Base-by-base conservation (phyloP, 257 asterid species). In the Fraxinus cuspidata region DNA sequence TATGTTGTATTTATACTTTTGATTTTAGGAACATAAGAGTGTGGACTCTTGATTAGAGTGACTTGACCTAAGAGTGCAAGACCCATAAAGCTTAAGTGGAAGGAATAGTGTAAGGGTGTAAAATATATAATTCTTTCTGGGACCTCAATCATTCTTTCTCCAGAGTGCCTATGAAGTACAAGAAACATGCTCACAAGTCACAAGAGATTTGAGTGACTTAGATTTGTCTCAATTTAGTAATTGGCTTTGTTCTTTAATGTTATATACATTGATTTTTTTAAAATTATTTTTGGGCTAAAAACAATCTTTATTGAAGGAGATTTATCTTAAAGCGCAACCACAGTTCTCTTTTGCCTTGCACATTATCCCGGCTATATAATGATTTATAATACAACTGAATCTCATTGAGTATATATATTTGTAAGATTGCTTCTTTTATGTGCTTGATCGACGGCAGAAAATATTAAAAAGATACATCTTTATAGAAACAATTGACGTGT, bases 21-120 rank as follows among this genome's bases (percentile, higher is more conserved):
- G 73, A 72, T 63, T 74, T 73, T 64, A 56, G 66, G 66, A 58
- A 21, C 65, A n/a, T 56, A 58, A 5, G 13, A 58, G 15, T 21
- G 66, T 58, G 66, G 66, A 58, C 28, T 58, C 66, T 21, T 58
- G 31, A 58, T 21, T 53, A 6, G 66, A 58, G 66, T n/a, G 66
- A 21, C 65, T 56, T 19, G 25, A 19, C 13, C 29, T 21, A 23
- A 19, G 66, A 21, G 1, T 58, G 66, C 66, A n/a, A 21, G 66
- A 58, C 12, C 13, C 11, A 21, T 58, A 6, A n/a, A 53, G 64
- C 64, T 53, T 53, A 3, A 53, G 64, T 18, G 3, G 25, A 53
- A 53, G 64, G 64, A 53, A 58, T n/a, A 4, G 29, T 58, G 29
- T 6, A 10, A 58, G 66, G 28, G 28, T 58, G 65, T 56, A n/a